A percentile compares a stretch with the other conserved stretches of the same genome.
These are phyloP conservation scores for Pouteria campechiana DNA, from an alignment of 179 eudicot species.

Conservation along the genomic window DNA sequence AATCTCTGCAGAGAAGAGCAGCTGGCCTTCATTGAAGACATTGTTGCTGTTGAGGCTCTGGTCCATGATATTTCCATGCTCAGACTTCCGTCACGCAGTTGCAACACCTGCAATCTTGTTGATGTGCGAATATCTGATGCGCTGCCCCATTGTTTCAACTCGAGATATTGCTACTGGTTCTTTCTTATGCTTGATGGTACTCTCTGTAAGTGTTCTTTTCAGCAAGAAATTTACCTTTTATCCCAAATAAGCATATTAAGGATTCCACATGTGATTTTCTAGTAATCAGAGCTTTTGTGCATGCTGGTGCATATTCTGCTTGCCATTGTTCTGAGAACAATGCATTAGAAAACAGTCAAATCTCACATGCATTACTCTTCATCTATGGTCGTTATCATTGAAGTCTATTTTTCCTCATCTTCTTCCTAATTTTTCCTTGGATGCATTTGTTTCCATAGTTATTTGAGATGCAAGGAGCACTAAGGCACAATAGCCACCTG, in stretches of 20 bases:
- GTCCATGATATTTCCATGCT: conserved; percentile 95
- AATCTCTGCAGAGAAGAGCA: conserved; percentile 50
- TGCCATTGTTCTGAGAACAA: no score
- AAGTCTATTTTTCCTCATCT: neutral
- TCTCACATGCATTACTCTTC: no score
- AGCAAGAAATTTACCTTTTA: neutral
- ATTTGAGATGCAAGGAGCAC: no score
- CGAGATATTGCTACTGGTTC: conserved; percentile 81
- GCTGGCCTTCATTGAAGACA: conserved; percentile 94
- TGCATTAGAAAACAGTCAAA: no score
- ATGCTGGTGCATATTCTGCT: no score
- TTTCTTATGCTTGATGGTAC: conserved; percentile 81
- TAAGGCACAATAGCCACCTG: no score
- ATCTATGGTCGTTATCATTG: neutral
- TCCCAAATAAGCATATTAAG: no score
- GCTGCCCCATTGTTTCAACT: conserved; percentile 68
- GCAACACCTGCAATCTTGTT: conserved; percentile 83
- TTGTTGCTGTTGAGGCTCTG: conserved; percentile 78
- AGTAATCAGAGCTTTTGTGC: no score
- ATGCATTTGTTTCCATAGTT: no score
- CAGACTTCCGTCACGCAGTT: conserved; percentile 92
- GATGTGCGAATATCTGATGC: conserved; percentile 85
- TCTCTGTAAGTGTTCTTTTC: conserved; percentile 51
- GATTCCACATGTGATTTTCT: no score
- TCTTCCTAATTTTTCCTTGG: neutral